Evolutionary conservation across 257 asterid species (phyloP), one percentile per base, ranked within the genome.

Genomic region (Penstemon barbatus): DNA sequence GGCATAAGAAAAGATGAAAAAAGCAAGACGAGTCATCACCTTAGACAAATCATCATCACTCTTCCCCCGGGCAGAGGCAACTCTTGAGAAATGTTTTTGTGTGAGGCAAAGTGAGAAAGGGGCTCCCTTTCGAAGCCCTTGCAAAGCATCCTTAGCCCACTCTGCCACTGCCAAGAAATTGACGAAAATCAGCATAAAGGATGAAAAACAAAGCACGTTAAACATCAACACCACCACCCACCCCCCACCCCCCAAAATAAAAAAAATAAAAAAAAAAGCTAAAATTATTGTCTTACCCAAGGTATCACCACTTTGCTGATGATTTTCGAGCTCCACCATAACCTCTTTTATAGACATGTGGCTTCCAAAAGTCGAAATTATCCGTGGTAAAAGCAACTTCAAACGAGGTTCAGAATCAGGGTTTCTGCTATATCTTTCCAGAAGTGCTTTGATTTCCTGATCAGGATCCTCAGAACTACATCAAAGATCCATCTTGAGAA

Each of bases 131-230:
- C 64, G 79, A 19, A 93, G 84, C 78, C 97, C 99, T 84, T 86
- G 94, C 77, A 88, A 66, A 69, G 99, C 96, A 73, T 93, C 99
- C 79, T 84, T 87, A 6, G 97, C 99, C 99, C 99, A 90, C 70
- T 84, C 96, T 7, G 96, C 92, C 88, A 88, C 99, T 93, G 91
- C 57, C 61, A 53, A 73, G 45, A 6, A 19, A 41, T 46, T 12
- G 59, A 25, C 52, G 15, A 40, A 43, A 62, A 62, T 44, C 48
- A 54, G 69, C 42, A 56, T 58, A 58, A 72, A 52, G 50, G 37
- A 61, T 18, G 15, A 53, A n/a, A 41, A 41, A n/a, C 19, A 70
- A 36, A 42, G 61, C 19, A 63, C 46, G 39, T 40, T 41, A 19
- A 67, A 70, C 54, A 57, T 37, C 48, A 11, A 73, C 72, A 8